Percentiles rank a stretch among this genome's conserved stretches.
These are phyloP conservation scores for Aspergillus novoparasiticus DNA, from an alignment of 2,329 filamentous ascomycete species.

Conservation along the genomic window DNA sequence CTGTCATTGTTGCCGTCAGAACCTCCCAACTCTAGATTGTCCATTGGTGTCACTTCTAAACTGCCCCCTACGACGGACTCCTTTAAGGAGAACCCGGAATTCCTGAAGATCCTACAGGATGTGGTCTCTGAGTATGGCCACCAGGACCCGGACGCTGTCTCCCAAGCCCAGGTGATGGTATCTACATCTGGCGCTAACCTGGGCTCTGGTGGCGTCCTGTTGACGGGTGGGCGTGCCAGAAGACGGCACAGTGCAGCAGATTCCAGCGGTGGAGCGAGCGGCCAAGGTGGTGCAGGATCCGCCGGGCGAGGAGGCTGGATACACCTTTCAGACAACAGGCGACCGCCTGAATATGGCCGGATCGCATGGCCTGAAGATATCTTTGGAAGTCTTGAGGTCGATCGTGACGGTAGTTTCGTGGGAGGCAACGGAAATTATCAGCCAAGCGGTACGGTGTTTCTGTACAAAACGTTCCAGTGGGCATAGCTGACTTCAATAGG, in stretches of 20 bases:
- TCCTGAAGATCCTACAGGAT: slow-evolving; percentile 59
- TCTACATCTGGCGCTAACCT: slow-evolving; percentile 60
- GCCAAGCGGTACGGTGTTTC: slow-evolving; percentile 50
- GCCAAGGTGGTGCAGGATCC: slow-evolving; percentile 61
- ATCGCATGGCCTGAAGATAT: slow-evolving; percentile 69
- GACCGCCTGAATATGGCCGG: slow-evolving; percentile 65
- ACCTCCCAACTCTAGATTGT: slow-evolving; percentile 56
- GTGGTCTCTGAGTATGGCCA: slow-evolving; percentile 58
- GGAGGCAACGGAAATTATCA: slow-evolving; percentile 61
- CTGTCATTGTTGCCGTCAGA: slow-evolving; percentile 60
- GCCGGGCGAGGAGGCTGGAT: slow-evolving; percentile 63
- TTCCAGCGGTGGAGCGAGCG: slow-evolving; percentile 58
- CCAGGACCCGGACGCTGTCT: slow-evolving; percentile 58
- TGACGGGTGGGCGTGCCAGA: slow-evolving; percentile 39
- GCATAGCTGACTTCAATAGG: slow-evolving; percentile 32
- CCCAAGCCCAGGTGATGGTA: slow-evolving; percentile 62
- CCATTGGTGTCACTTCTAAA: slow-evolving; percentile 57
- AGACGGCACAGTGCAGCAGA: slow-evolving; percentile 42
- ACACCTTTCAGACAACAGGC: slow-evolving; percentile 62
- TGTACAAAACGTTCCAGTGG: neutral
- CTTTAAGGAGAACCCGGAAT: slow-evolving; percentile 59
- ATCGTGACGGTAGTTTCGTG: slow-evolving; percentile 59
- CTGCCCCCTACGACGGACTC: slow-evolving; percentile 60
- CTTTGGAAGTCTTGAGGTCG: slow-evolving; percentile 65
- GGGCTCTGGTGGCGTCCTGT: slow-evolving; percentile 53